Evolutionary conservation across 495 filamentous ascomycete species (phyloP).

Genomic region (Xylaria venustula): DNA sequence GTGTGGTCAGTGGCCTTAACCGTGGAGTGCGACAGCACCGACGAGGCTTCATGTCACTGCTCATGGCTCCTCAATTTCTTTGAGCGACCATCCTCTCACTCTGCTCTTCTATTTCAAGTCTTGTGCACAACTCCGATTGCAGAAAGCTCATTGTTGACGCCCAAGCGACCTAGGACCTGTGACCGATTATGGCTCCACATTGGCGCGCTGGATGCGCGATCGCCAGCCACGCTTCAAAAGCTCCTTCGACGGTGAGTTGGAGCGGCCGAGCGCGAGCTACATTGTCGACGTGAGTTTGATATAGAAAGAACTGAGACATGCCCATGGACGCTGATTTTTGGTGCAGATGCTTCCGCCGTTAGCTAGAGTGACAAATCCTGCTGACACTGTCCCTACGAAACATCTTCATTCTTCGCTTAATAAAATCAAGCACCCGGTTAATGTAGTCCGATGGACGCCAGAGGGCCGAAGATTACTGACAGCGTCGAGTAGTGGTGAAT

Average conservation of each 20-base stretch:
- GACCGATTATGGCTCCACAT: conserved; percentile 91
- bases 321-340: neutral
- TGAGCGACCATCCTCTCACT: neutral
- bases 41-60: neutral
- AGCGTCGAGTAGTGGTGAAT: conserved; percentile 92
- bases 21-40: neutral
- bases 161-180: conserved; percentile 61
- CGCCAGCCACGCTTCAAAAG: conserved; percentile 74
- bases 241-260: conserved; percentile 64
- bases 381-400: conserved; percentile 81
- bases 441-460: conserved; percentile 96
- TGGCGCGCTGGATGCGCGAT: conserved; percentile 90
- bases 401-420: conserved; percentile 94
- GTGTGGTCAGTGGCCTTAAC: neutral
- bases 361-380: conserved; percentile 67
- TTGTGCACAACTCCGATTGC: too few species aligned
- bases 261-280: conserved; percentile 83
- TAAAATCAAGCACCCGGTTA: conserved; percentile 96
- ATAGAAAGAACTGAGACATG: neutral
- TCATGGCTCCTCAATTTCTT: neutral
- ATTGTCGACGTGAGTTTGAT: conserved; percentile 73
- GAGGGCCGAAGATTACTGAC: conserved; percentile 90
- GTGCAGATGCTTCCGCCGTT: conserved; percentile 81
- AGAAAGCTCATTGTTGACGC: conserved; percentile 26
- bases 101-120: neutral